Percentiles rank a stretch among this genome's conserved stretches.
Conservation (phyloP, 441 rosid species). For the Gossypium trilobum region DNA sequence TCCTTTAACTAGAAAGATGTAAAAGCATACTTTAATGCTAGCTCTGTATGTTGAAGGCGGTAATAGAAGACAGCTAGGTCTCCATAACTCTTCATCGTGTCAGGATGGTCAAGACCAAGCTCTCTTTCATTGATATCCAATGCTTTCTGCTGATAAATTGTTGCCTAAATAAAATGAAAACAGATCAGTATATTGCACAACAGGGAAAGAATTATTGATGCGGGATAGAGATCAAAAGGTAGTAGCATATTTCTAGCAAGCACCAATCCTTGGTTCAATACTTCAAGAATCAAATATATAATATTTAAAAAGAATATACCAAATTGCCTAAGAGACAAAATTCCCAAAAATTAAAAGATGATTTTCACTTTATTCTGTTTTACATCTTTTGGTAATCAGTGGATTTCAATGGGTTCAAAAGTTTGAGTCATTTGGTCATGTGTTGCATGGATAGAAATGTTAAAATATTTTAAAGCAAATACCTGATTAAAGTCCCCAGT, state of each 20-base stretch:
- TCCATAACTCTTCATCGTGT: conserved; percentile 80
- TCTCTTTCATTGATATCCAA: conserved; percentile 78
- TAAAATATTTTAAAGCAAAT: conserved; percentile 20
- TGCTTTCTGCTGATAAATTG: conserved; percentile 75
- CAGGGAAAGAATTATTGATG: conserved; percentile 5
- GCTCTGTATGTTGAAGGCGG: conserved; percentile 79
- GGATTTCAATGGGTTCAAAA: background rate
- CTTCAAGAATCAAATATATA: background rate
- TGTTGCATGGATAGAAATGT: conserved; percentile 1
- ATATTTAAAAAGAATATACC: background rate
- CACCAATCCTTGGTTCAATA: background rate
- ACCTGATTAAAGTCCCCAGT: conserved; percentile 88
- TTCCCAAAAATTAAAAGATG: background rate
- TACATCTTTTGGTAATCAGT: background rate
- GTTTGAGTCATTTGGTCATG: background rate
- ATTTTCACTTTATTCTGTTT: background rate
- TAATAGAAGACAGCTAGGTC: conserved; percentile 79
- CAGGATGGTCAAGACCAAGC: conserved; percentile 84
- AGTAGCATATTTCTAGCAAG: background rate
- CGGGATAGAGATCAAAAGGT: background rate
- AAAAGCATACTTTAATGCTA: conserved; percentile 67
- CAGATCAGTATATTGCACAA: conserved; percentile 25
- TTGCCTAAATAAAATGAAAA: conserved; percentile 48
- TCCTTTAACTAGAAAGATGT: conserved; percentile 16
- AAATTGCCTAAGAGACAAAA: background rate